A percentile compares a stretch with the other conserved stretches of the same genome.
phyloP scores from a whole-genome alignment of 2,329 filamentous ascomycete species.

The Ophiostoma fasciatum region DNA sequence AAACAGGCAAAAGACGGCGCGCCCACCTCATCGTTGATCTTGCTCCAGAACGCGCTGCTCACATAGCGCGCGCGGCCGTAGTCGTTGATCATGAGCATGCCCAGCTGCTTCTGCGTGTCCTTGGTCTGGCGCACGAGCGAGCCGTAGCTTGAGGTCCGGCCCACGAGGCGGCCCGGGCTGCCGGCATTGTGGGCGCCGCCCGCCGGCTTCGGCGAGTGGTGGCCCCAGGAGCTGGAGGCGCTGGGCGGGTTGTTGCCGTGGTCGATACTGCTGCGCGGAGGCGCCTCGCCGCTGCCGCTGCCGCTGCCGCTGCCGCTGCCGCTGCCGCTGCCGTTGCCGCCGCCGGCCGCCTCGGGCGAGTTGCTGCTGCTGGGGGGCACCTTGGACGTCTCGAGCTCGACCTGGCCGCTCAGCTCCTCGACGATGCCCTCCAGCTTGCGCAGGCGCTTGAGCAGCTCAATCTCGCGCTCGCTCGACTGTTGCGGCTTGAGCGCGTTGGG shows the following conservation, averaged over 20 bases:
- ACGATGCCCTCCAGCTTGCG: conserved; percentile 64
- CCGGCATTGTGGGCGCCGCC: neutral
- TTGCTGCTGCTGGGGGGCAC: conserved; percentile 19
- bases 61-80: conserved; percentile 56
- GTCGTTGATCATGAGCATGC: conserved; percentile 56
- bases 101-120: conserved; percentile 39
- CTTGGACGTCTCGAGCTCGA: conserved; percentile 37
- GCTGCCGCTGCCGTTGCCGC: neutral
- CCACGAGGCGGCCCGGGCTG: conserved; percentile 10
- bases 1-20: neutral
- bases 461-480: conserved; percentile 45
- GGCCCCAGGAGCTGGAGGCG: conserved; percentile 3
- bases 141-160: conserved; percentile 10
- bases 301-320: neutral
- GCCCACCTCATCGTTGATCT: conserved; percentile 61
- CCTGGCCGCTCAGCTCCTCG: conserved; percentile 50
- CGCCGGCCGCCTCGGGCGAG: conserved; percentile 22
- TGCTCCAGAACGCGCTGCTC: conserved; percentile 64
- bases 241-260: conserved; percentile 2
- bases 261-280: conserved; percentile 2
- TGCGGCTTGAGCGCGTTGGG: conserved; percentile 36
- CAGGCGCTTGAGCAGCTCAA: conserved; percentile 57
- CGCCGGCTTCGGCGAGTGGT: conserved; percentile 2
- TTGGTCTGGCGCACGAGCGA: conserved; percentile 13
- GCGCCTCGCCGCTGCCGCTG: neutral